Conservation (phyloP, 768 basidiomycete genomes). For the Amanita muscaria region DNA sequence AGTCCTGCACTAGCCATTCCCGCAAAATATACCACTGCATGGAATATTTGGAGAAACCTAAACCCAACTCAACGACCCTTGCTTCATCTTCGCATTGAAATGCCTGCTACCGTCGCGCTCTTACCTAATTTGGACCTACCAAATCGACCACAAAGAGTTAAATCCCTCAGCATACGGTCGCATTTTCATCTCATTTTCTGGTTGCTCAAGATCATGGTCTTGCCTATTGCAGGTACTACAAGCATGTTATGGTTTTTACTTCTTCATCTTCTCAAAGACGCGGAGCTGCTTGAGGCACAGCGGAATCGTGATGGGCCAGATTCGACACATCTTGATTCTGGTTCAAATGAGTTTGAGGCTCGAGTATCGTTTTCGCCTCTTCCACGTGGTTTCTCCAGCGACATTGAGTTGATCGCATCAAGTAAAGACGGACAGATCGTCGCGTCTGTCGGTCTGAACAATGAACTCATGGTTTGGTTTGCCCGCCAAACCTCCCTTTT, state of each 20-base stretch:
- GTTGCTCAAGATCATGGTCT: conserved; percentile 71
- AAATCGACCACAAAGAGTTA: conserved; percentile 12
- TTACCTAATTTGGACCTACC: conserved; percentile 28
- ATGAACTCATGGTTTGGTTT: conserved; percentile 69
- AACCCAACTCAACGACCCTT: conserved; percentile 60
- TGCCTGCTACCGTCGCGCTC: conserved; percentile 71
- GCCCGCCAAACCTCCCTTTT: conserved; percentile 31
- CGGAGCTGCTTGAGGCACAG: conserved; percentile 85
- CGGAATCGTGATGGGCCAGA: conserved; percentile 48
- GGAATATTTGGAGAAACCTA: conserved; percentile 67
- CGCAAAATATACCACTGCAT: conserved; percentile 34
- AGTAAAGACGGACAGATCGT: conserved; percentile 60
- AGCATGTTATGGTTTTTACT: conserved; percentile 65
- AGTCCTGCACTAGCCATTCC: conserved; percentile 16
- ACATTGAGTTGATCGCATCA: conserved; percentile 72
- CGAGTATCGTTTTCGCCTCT: conserved; percentile 56
- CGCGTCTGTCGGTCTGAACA: conserved; percentile 68
- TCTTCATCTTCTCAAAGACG: conserved; percentile 82
- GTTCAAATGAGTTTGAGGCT: conserved; percentile 28
- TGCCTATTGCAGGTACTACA: conserved; percentile 79
- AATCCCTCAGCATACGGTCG: conserved; percentile 30
- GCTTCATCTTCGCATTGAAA: conserved; percentile 73
- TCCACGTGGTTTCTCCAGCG: conserved; percentile 73
- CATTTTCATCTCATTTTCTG: conserved; percentile 53
- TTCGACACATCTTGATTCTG: conserved; percentile 20